Evolutionary conservation across 1,284 basidiomycete species (phyloP).

Genomic region (Ustilago shanxiensis): DNA sequence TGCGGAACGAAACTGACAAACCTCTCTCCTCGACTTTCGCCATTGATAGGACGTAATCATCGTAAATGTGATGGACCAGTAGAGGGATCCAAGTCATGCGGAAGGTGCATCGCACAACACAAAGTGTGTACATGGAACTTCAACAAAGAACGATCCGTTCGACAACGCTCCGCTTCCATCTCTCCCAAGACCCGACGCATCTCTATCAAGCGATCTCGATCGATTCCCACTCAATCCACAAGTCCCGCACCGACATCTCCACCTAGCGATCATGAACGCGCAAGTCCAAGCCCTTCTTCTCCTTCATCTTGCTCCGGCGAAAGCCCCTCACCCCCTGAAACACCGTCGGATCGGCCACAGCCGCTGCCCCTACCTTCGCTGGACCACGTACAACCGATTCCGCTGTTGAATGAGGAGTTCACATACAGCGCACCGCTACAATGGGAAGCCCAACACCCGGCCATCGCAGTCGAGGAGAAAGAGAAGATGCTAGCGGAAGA

Average conservation of each 20-base stretch:
- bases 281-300: neutral
- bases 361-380: neutral
- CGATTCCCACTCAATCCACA: neutral
- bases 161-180: constrained; percentile 6
- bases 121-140: constrained; percentile 32
- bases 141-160: neutral
- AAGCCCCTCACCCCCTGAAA: neutral
- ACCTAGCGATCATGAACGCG: neutral
- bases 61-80: constrained; percentile 36
- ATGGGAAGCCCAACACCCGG: too few species aligned
- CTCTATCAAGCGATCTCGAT: constrained; percentile 7
- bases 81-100: constrained; percentile 14
- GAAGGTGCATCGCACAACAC: constrained; percentile 16
- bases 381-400: neutral
- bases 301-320: neutral
- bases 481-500: neutral
- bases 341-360: neutral
- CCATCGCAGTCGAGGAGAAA: neutral
- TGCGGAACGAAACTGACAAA: neutral
- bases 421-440: neutral
- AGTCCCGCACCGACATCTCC: neutral
- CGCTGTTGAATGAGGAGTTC: neutral
- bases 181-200: constrained; percentile 11
- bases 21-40: neutral
- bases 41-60: constrained; percentile 24